phyloP scores from a whole-genome alignment of 306 rosid genomes.

The Cucurbita moschata region DNA sequence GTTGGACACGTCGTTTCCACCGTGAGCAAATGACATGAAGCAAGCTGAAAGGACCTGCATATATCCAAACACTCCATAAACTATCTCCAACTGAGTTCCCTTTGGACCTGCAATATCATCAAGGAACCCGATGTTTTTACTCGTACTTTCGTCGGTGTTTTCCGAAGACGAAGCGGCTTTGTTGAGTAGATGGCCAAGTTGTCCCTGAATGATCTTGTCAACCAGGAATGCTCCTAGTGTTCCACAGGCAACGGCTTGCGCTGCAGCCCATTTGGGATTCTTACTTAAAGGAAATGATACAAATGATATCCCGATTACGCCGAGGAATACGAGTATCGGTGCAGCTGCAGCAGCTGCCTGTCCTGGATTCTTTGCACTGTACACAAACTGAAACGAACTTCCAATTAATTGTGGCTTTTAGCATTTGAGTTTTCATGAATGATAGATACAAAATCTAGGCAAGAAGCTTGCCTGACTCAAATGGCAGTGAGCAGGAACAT shows the following conservation, averaged over 20 bases:
- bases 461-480: neutral
- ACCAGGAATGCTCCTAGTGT: constrained; percentile 53
- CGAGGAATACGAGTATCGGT: constrained; percentile 69
- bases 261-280: constrained; percentile 33
- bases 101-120: constrained; percentile 78
- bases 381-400: constrained; percentile 51
- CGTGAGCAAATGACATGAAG: constrained; percentile 98
- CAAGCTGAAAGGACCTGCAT: constrained; percentile 96
- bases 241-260: constrained; percentile 65
- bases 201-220: constrained; percentile 51
- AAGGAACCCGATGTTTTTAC: constrained; percentile 52
- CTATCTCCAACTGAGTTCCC: constrained; percentile 83
- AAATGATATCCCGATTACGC: constrained; percentile 64
- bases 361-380: constrained; percentile 90
- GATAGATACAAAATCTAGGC: neutral
- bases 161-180: constrained; percentile 24
- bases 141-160: constrained; percentile 25
- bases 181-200: constrained; percentile 77
- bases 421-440: neutral
- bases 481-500: constrained; percentile 17
- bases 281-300: constrained; percentile 69
- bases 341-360: constrained; percentile 96
- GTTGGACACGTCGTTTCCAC: constrained; percentile 95
- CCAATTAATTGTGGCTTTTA: neutral
- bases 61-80: constrained; percentile 86